Base-by-base conservation (phyloP, 768 basidiomycete species). In the Serendipita sp. region DNA sequence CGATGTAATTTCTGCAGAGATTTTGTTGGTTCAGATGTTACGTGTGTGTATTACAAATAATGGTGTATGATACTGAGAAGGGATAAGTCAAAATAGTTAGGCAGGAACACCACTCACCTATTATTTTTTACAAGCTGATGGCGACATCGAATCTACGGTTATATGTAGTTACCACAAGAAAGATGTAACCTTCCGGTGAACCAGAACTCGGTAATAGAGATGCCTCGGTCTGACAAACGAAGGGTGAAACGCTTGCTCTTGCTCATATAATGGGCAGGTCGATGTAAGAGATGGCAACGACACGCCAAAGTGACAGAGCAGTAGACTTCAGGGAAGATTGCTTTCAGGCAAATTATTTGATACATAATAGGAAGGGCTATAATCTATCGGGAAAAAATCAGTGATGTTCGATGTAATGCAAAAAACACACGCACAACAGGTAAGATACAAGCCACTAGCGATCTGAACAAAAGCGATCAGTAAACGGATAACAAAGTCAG, bases 1-100 rank as follows among this genome's bases (percentile, higher is more conserved):
- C 0, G 93, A 88, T 3, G 92, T 80, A 67, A 98, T 96, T 73
- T 98, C 92, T 37, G 96, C 96, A 2, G 92, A 92, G 68, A 99
- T 75, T 68, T 91, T 84, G 73, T 99, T 24, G 24, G 24, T 24
- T 24, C 24, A 24, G 24, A 24, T 24, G 24, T 24, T 24, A 24
- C 24, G 24, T 24, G 24, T 24, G 24, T 0, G 24, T 24, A 24
- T 24, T 24, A 24, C 24, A 24, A 24, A 24, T 24, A 24, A 0
- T 0, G 24, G 24, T 24, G 24, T 24, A 24, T 24, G 24, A 24
- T 24, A 24, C 24, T 24, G 24, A 24, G 24, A 24, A 24, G 24
- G 24, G 24, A 24, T 24, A 24, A 24, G 24, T 24, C 24, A 24
- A 24, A 24, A 24, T 24, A 24, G 24, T 24, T 24, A 24, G 24